Base-by-base conservation (phyloP, 192 early-diverging fungal species). In the Podila epicladia region DNA sequence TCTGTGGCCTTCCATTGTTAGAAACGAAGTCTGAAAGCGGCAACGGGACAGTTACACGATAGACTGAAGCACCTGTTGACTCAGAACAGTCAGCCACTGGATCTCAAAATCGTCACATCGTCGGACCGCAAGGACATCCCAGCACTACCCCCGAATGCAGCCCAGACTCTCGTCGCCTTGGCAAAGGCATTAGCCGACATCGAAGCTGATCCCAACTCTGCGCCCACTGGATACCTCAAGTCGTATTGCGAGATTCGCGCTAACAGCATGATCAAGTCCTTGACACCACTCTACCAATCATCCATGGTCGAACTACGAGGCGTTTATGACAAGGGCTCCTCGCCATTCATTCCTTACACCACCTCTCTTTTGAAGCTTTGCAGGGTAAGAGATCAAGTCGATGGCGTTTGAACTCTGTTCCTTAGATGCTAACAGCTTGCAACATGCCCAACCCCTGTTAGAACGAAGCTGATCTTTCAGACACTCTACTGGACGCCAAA, bases 231-330 rank as follows among this genome's bases (percentile, higher is more conserved):
- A 66, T 91, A 90, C 50, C 69, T 85, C 41, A 89, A 90, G 60
- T 84, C 84, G 1, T 96, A 94, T 74, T 85, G 87, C 45, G 93
- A 94, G 31, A 89, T 94, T 37, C 87, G 94, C 9, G 87, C 92
- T 17, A 71, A 67, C 15, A 91, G 89, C 69, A 82, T 95, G 66
- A 61, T 83, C 55, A 91, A 92, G 65, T 89, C 86, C 1, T 62
- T 94, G 37, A 59, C 72, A 6, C 65, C 85, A 9, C 62, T 91
- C 5, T 75, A 88, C 5, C 82, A 87, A 37, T 83, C 87, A 3
- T 87, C 89, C 0, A 73, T 84, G 49, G 82, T 86, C 9, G 89
- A 65, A 87, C 65, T 77, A 63, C 66, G 74, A 68, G 71, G 73
- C 62, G 86, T 84, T 24, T 94, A 94, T 68, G 85, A 85, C 64